phyloP scores from a whole-genome alignment of 2,329 filamentous ascomycete genomes.

The Ambrosiella xylebori region DNA sequence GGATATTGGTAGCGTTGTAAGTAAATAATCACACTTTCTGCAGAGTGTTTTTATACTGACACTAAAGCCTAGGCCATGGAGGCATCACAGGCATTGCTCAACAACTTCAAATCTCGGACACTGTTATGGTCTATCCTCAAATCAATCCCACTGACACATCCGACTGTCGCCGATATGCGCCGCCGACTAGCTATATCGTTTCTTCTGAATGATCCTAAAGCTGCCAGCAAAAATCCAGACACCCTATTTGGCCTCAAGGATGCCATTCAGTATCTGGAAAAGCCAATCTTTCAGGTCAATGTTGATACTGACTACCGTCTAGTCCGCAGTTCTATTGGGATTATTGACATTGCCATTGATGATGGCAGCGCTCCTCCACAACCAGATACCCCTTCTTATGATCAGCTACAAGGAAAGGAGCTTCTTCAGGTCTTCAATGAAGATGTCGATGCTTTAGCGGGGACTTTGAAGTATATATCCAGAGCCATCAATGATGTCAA shows the following conservation, averaged over 20 bases:
- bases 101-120: conserved; percentile 28
- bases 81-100: conserved; percentile 21
- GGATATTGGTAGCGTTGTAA: conserved; percentile 29
- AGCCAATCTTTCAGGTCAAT: too few relatives aligned
- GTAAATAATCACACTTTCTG: conserved; percentile 15
- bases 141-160: conserved; percentile 36
- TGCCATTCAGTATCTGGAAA: too few relatives aligned
- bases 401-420: conserved; percentile 15
- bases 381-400: conserved; percentile 6
- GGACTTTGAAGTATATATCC: conserved; percentile 38
- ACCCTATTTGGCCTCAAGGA: conserved; percentile 19
- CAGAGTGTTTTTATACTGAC: not conserved
- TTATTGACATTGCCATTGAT: too few relatives aligned
- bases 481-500: conserved; percentile 56
- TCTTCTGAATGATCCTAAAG: conserved; percentile 34
- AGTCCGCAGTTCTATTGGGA: too few relatives aligned
- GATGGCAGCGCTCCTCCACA: not conserved
- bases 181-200: conserved; percentile 48
- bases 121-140: conserved; percentile 41
- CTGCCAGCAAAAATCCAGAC: conserved; percentile 26
- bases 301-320: too few relatives aligned
- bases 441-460: conserved; percentile 49
- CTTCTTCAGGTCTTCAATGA: conserved; percentile 42
- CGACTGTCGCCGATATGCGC: conserved; percentile 40
- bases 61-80: not conserved